phyloP scores from a whole-genome alignment of 176 grass and related monocot genomes.

The Pontederia paniculata region DNA sequence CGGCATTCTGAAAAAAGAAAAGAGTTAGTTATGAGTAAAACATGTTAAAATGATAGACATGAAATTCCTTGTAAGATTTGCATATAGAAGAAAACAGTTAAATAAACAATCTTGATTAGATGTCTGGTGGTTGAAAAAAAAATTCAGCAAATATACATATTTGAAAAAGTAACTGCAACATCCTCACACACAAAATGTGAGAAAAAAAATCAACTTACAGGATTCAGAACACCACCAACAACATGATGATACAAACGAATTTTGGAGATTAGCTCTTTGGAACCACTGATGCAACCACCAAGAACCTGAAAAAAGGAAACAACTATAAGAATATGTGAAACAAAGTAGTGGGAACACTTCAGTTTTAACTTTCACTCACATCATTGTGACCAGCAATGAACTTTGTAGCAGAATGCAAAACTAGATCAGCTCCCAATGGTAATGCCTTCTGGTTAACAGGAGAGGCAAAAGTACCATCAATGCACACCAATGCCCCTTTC shows the following conservation, averaged over 20 bases:
- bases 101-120: too few species aligned
- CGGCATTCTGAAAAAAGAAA: slow-evolving; percentile 66
- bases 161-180: neutral
- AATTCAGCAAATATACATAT: too few species aligned
- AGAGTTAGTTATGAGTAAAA: neutral
- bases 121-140: too few species aligned
- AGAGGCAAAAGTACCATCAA: slow-evolving; percentile 96
- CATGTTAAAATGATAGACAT: neutral
- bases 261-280: slow-evolving; percentile 32
- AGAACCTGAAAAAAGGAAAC: slow-evolving; percentile 33
- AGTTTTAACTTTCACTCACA: slow-evolving; percentile 24
- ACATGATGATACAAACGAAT: slow-evolving; percentile 58
- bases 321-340: neutral
- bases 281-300: slow-evolving; percentile 61
- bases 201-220: slow-evolving; percentile 28
- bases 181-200: neutral
- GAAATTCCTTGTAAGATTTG: too few species aligned
- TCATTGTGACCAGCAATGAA: slow-evolving; percentile 97
- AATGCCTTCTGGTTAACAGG: slow-evolving; percentile 97
- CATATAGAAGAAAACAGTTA: too few species aligned
- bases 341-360: neutral
- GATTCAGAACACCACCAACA: slow-evolving; percentile 63
- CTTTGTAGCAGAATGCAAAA: slow-evolving; percentile 92
- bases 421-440: slow-evolving; percentile 82
- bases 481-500: slow-evolving; percentile 85